Conservation (phyloP, 345 rosid species). For the Melaleuca alternifolia region DNA sequence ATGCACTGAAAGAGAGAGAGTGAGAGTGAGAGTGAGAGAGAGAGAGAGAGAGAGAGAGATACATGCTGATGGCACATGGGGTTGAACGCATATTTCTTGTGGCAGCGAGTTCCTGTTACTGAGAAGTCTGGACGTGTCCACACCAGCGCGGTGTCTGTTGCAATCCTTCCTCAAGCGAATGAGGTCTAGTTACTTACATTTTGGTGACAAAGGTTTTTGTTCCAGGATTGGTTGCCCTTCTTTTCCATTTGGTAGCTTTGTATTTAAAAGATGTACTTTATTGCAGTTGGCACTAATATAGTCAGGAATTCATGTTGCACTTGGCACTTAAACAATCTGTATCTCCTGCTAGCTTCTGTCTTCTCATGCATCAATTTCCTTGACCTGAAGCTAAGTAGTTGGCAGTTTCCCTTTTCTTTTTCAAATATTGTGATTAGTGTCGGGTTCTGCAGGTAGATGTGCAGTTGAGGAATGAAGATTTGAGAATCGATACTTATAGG, state of each 20-base stretch:
- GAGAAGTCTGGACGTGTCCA: conserved; percentile 92
- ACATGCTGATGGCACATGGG: background rate
- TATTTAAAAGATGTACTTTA: background rate
- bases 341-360: background rate
- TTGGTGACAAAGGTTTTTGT: background rate
- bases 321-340: background rate
- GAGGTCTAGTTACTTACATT: conserved; percentile 28
- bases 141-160: conserved; percentile 94
- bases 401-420: background rate
- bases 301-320: background rate
- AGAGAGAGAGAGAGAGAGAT: background rate
- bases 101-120: conserved; percentile 92
- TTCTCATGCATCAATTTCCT: background rate
- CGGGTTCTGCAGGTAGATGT: conserved; percentile 61
- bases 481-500: conserved; percentile 84
- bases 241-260: background rate
- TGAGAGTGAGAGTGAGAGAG: background rate
- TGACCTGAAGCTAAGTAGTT: background rate
- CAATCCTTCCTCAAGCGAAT: conserved; percentile 97
- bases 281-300: background rate
- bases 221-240: background rate
- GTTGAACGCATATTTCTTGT: conserved; percentile 11
- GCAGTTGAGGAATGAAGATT: conserved; percentile 82
- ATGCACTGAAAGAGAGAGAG: background rate
- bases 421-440: background rate